Conservation (phyloP, 1,284 basidiomycete genomes). For the Coniophora puteana region DNA sequence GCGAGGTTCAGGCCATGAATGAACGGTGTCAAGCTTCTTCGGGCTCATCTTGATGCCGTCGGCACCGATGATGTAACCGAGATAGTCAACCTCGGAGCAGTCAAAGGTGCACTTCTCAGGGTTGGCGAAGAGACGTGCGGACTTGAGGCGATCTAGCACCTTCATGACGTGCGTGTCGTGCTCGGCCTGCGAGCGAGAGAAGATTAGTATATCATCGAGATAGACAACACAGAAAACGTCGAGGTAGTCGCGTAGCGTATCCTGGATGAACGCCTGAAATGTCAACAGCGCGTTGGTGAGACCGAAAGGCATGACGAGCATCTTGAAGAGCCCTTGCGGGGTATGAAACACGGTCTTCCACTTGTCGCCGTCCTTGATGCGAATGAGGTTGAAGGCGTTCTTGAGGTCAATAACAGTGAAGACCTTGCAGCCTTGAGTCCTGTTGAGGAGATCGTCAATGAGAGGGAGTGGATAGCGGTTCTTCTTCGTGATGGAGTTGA, state of each 20-base stretch:
- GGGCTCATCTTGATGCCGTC: slow-evolving; percentile 33
- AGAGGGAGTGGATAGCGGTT: slow-evolving; percentile 24
- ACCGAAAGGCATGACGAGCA: slow-evolving; percentile 26
- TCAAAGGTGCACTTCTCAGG: slow-evolving; percentile 31
- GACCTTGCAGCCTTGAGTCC: slow-evolving; percentile 3
- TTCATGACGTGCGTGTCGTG: neutral
- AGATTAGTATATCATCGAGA: slow-evolving; percentile 14
- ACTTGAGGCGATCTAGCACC: slow-evolving; percentile 14
- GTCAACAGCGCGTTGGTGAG: slow-evolving; percentile 1
- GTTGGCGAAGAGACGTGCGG: slow-evolving; percentile 22
- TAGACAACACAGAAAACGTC: slow-evolving; percentile 8
- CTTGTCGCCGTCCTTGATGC: slow-evolving; percentile 22
- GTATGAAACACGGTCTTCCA: slow-evolving; percentile 32
- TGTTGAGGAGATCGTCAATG: slow-evolving; percentile 25
- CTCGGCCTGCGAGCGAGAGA: neutral
- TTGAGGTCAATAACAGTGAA: slow-evolving; percentile 24
- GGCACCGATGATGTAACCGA: slow-evolving; percentile 32
- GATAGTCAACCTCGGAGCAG: slow-evolving; percentile 29
- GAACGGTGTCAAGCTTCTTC: slow-evolving; percentile 32
- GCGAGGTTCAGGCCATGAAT: slow-evolving; percentile 33
- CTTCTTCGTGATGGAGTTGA: slow-evolving; percentile 23
- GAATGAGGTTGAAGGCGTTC: slow-evolving; percentile 24
- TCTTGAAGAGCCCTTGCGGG: slow-evolving; percentile 26
- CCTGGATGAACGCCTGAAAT: neutral
- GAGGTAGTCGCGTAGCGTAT: slow-evolving; percentile 6